Conservation (phyloP, 129 eudicot genomes). For the Saussurea involucrata region DNA sequence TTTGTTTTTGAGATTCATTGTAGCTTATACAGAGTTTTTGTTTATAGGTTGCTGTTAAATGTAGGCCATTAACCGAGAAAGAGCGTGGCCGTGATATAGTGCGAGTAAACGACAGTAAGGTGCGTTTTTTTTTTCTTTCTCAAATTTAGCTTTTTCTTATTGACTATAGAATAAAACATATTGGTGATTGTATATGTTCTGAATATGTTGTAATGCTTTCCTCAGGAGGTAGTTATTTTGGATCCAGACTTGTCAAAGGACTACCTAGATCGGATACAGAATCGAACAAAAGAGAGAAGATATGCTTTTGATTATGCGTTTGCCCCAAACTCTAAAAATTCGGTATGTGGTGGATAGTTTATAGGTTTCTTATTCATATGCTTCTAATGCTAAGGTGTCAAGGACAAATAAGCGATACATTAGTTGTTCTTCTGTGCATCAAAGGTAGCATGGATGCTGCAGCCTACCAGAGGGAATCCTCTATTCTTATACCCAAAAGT, state of each 20-base stretch:
- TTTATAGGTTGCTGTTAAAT: slow-evolving; percentile 85
- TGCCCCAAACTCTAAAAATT: slow-evolving; percentile 59
- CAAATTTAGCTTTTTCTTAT: neutral
- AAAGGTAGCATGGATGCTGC: neutral
- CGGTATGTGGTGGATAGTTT: slow-evolving; percentile 39
- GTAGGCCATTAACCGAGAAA: slow-evolving; percentile 65
- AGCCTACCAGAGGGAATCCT: neutral
- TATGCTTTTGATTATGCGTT: slow-evolving; percentile 82
- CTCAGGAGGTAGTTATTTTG: slow-evolving; percentile 75
- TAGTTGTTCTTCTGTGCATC: neutral
- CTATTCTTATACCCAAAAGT: neutral
- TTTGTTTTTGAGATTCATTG: neutral
- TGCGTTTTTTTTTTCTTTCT: neutral
- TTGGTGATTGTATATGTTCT: slow-evolving; percentile 5
- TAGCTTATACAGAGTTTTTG: slow-evolving; percentile 16
- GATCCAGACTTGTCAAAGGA: slow-evolving; percentile 95
- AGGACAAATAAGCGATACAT: neutral
- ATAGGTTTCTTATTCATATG: slow-evolving; percentile 5
- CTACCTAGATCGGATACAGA: slow-evolving; percentile 77
- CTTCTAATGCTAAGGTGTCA: neutral
- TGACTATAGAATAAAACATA: neutral
- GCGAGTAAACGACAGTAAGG: slow-evolving; percentile 67
- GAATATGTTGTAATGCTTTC: neutral
- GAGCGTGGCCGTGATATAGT: slow-evolving; percentile 84
- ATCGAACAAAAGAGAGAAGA: slow-evolving; percentile 75